Evolutionary conservation across 2,329 filamentous ascomycete genomes (phyloP).

Genomic region (Diaporthe vaccinii): DNA sequence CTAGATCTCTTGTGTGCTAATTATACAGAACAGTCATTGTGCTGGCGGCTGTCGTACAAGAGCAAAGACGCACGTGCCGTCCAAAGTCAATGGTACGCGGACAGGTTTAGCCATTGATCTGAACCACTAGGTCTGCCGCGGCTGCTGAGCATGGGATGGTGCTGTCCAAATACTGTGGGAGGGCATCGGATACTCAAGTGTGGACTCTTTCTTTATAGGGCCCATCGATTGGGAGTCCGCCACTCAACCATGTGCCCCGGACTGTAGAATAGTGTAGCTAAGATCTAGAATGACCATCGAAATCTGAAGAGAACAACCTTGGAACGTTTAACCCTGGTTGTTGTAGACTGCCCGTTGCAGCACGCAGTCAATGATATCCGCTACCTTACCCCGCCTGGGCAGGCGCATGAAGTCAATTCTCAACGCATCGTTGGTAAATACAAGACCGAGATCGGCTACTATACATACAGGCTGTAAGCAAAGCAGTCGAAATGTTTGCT

Average conservation of each 20-base stretch:
- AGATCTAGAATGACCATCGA: not conserved
- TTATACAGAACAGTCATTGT: not conserved
- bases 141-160: not conserved
- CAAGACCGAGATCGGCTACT: not conserved
- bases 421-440: not conserved
- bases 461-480: not conserved
- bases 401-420: not conserved
- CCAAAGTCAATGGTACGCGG: not conserved
- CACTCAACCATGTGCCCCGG: not conserved
- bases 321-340: too few species aligned
- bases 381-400: not conserved
- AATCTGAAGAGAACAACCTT: too few species aligned
- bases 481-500: not conserved
- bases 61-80: constrained; percentile 8
- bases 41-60: too few species aligned
- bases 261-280: too few species aligned
- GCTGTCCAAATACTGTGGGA: not conserved
- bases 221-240: not conserved
- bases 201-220: not conserved
- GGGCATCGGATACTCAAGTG: not conserved
- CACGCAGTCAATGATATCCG: not conserved
- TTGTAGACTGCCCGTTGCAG: not conserved
- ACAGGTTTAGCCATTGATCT: not conserved
- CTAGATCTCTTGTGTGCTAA: not conserved
- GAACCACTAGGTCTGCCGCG: not conserved